A percentile compares a stretch with the other conserved stretches of the same genome.
Evolutionary conservation across 148 eudicot genomes (phyloP).

Genomic region (Spergularia bocconei): DNA sequence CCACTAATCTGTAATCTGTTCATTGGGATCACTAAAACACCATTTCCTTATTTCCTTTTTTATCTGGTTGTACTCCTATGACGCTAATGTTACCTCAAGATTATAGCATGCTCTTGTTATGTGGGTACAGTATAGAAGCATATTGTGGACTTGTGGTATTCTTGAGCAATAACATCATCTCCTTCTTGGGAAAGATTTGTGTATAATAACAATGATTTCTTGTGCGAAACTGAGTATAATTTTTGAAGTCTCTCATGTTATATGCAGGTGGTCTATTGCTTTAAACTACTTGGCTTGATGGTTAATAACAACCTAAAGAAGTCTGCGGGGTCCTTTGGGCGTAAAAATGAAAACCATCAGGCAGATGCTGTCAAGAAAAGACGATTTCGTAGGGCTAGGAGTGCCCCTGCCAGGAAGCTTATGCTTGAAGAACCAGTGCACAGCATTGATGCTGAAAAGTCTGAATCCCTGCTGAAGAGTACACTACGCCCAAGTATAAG

Average conservation of each 20-base stretch:
- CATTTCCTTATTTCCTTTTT: no score
- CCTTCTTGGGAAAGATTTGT: no score
- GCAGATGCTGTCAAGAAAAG: slow-evolving; percentile 29
- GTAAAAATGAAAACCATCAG: slow-evolving; percentile 7
- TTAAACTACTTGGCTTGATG: slow-evolving; percentile 5
- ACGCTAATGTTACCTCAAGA: no score
- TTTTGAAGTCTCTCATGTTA: neutral
- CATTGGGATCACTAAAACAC: no score
- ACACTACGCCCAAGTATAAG: slow-evolving; percentile 51
- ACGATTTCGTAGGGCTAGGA: slow-evolving; percentile 49
- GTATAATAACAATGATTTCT: no score
- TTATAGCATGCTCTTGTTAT: no score
- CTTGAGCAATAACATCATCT: no score
- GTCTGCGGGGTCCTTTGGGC: slow-evolving; percentile 12
- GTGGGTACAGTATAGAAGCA: no score
- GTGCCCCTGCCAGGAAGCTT: slow-evolving; percentile 46
- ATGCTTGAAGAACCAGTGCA: slow-evolving; percentile 14
- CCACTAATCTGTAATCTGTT: no score
- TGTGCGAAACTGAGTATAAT: neutral
- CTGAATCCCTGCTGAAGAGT: slow-evolving; percentile 26
- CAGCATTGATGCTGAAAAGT: slow-evolving; percentile 12
- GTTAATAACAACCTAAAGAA: slow-evolving; percentile 7
- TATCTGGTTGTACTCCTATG: no score
- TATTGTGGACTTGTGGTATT: no score
- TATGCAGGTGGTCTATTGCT: slow-evolving; percentile 8